phyloP scores from a whole-genome alignment of 257 asterid species.

The Haberlea rhodopensis region DNA sequence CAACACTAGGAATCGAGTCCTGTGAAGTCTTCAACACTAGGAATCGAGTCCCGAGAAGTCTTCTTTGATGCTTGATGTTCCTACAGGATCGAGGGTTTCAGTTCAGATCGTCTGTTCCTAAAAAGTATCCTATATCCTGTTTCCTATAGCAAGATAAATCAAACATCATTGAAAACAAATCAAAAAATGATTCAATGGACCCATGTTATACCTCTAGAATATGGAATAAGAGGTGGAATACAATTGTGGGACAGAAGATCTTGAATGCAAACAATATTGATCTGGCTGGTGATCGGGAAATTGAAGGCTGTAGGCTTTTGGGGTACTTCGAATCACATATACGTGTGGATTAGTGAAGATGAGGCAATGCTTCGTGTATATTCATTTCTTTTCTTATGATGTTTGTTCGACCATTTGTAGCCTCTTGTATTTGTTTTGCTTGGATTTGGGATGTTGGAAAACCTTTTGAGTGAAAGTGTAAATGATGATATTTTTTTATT shows the following conservation, averaged over 20 bases:
- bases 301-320: background rate
- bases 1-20: too few species aligned
- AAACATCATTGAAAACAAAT: background rate
- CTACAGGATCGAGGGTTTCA: background rate
- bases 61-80: background rate
- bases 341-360: background rate
- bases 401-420: background rate
- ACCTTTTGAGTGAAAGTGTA: background rate
- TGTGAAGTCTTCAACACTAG: too few species aligned
- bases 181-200: too few species aligned
- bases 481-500: background rate
- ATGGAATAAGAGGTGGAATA: background rate
- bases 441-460: background rate
- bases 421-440: background rate
- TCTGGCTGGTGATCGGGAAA: background rate
- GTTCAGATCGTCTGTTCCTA: background rate
- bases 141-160: background rate
- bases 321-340: background rate
- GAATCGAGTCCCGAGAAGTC: background rate
- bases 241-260: background rate
- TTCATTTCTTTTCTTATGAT: too few species aligned
- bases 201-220: too few species aligned
- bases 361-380: background rate
- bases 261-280: background rate
- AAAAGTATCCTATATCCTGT: background rate